A percentile compares a stretch with the other conserved stretches of the same genome.
phyloP scores from a whole-genome alignment of 495 filamentous ascomycete species.

The Bacidia rubella region DNA sequence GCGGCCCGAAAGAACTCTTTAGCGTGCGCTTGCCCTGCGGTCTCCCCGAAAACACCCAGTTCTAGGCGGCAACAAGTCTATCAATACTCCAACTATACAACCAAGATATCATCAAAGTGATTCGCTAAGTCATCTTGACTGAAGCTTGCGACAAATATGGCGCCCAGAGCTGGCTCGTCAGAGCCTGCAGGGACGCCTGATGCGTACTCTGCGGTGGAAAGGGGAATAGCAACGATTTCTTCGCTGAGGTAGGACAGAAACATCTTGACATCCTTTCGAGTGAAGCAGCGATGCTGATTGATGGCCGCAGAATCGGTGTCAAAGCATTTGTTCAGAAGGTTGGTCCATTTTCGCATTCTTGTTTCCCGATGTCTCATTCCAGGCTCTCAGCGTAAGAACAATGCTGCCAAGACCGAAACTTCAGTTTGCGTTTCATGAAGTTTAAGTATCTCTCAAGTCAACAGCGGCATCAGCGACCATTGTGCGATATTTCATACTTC shows the following conservation, averaged over 20 bases:
- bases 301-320: conserved; percentile 47
- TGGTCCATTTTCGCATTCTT: conserved; percentile 13
- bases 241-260: conserved; percentile 46
- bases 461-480: too few species aligned
- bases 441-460: too few species aligned
- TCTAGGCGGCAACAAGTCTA: neutral
- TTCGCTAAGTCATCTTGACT: neutral
- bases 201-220: conserved; percentile 40
- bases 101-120: neutral
- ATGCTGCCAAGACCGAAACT: neutral
- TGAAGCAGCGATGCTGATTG: conserved; percentile 23
- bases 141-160: neutral
- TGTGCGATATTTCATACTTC: neutral
- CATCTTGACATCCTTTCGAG: neutral
- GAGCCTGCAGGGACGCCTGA: conserved; percentile 31
- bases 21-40: neutral
- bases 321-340: conserved; percentile 64
- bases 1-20: neutral
- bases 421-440: neutral
- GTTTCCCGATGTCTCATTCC: neutral
- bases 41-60: neutral
- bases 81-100: neutral
- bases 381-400: neutral
- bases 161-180: conserved; percentile 20
- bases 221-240: conserved; percentile 63